phyloP scores from a whole-genome alignment of 495 filamentous ascomycete genomes.

The Astrocystis sublimbata region DNA sequence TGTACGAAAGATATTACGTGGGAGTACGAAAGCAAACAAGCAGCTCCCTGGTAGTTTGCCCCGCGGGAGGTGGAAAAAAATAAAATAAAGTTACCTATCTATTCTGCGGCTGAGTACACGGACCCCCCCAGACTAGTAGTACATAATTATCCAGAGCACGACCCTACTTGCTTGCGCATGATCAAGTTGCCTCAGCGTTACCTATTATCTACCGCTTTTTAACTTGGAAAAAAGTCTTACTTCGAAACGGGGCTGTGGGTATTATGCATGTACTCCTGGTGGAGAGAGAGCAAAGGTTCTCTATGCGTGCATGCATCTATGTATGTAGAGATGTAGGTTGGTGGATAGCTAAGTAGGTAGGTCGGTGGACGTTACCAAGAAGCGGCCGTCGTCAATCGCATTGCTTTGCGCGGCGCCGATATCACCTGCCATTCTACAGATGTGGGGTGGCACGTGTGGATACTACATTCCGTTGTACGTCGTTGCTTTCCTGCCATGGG shows the following conservation, averaged over 20 bases:
- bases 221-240: too few relatives aligned
- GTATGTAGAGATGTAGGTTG: too few relatives aligned
- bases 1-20: conserved; percentile 1
- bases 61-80: conserved; percentile 26
- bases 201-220: neutral
- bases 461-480: conserved; percentile 11
- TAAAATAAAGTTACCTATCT: too few relatives aligned
- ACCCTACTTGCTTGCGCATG: too few relatives aligned
- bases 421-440: conserved; percentile 5
- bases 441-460: conserved; percentile 20
- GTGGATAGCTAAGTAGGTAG: neutral
- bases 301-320: too few relatives aligned
- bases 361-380: conserved; percentile 7
- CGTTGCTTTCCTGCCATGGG: neutral
- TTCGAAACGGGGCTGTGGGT: conserved; percentile 1
- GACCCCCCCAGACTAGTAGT: neutral
- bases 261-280: neutral
- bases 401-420: neutral
- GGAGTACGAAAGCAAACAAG: conserved; percentile 22
- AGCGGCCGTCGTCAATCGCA: neutral
- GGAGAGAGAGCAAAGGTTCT: neutral
- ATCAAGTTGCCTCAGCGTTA: neutral
- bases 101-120: neutral
- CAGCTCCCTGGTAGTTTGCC: too few relatives aligned
- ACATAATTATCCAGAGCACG: neutral